Conservation (phyloP, 2,329 filamentous ascomycete genomes). For the Colletotrichum karsti region DNA sequence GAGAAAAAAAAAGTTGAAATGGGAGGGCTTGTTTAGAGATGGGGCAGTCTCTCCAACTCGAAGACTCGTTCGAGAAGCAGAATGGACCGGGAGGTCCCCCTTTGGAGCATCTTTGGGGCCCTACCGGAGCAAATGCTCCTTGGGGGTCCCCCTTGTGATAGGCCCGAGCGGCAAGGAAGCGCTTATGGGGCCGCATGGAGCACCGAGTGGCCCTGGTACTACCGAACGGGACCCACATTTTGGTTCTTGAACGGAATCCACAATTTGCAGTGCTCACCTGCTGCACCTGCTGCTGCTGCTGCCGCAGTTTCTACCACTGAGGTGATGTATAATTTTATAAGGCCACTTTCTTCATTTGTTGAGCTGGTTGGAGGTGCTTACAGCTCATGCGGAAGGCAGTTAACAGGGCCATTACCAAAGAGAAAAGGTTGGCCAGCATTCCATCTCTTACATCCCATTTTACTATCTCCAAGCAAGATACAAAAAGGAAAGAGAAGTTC, state of each 20-base stretch:
- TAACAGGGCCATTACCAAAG: no score
- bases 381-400: no score
- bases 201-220: constrained; percentile 1
- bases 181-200: constrained; percentile 27
- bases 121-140: constrained; percentile 30
- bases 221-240: constrained; percentile 12
- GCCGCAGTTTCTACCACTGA: no score
- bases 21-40: not conserved
- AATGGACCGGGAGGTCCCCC: not conserved
- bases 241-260: not conserved
- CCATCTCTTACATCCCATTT: no score
- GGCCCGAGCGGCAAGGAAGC: constrained; percentile 25
- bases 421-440: no score
- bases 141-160: constrained; percentile 9
- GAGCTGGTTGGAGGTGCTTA: no score
- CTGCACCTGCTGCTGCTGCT: no score
- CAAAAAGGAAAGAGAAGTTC: not conserved
- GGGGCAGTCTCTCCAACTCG: constrained; percentile 14
- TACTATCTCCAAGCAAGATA: no score
- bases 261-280: constrained; percentile 2
- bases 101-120: not conserved
- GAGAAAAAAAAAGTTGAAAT: not conserved
- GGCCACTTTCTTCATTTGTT: no score
- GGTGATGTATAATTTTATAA: no score
- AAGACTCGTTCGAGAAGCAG: not conserved